Evolutionary conservation across 345 rosid genomes (phyloP).

Genomic region (Populus nigra): DNA sequence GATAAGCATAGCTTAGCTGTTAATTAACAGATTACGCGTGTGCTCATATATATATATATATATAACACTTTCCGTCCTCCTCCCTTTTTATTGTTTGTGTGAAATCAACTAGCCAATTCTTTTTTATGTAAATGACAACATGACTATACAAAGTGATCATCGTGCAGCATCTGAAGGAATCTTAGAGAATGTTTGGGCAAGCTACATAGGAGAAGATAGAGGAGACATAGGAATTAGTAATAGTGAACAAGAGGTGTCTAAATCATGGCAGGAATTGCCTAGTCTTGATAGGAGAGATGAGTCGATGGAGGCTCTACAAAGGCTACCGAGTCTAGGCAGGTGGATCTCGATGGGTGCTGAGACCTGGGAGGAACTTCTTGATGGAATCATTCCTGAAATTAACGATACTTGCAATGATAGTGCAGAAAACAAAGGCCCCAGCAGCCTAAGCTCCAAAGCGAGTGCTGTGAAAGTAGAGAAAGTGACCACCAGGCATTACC

Average conservation of each 20-base stretch:
- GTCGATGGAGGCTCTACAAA: conserved; percentile 28
- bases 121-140: conserved; percentile 5
- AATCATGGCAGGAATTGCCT: conserved; percentile 53
- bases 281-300: conserved; percentile 33
- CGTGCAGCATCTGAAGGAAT: conserved; percentile 33
- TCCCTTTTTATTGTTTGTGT: conserved; percentile 6
- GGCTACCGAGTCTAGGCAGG: conserved; percentile 53
- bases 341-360: conserved; percentile 68
- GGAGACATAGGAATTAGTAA: neutral
- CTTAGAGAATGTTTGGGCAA: conserved; percentile 80
- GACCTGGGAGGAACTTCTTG: conserved; percentile 57
- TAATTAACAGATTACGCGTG: conserved; percentile 12
- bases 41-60: conserved; percentile 5
- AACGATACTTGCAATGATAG: conserved; percentile 2
- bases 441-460: conserved; percentile 7
- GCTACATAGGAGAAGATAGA: conserved; percentile 44
- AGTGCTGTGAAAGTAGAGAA: conserved; percentile 15
- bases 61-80: conserved; percentile 7
- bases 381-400: conserved; percentile 22
- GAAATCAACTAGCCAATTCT: neutral
- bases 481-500: conserved; percentile 42
- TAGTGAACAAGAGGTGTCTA: conserved; percentile 12
- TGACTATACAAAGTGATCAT: conserved; percentile 38
- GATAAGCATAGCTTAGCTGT: conserved; percentile 34
- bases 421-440: conserved; percentile 2